Conservation (phyloP, 148 eudicot species). For the Polygonum maritimum region DNA sequence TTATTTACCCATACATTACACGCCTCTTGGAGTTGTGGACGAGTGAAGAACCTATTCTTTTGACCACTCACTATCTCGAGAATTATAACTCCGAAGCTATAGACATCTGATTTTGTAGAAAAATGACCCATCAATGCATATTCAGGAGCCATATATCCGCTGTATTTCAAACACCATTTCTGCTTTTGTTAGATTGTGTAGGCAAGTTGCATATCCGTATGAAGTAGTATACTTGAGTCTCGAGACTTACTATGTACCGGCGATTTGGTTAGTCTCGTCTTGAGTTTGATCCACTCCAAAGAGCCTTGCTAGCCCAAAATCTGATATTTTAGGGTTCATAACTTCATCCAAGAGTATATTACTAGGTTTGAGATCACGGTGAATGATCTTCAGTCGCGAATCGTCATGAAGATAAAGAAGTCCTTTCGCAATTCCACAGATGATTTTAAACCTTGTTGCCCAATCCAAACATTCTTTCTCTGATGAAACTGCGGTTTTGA, state of each 20-base stretch:
- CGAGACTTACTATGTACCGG: not conserved
- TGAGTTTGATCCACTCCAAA: constrained; percentile 10
- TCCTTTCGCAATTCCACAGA: constrained; percentile 5
- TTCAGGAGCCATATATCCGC: constrained; percentile 12
- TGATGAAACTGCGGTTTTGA: not conserved
- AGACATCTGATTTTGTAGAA: constrained; percentile 5
- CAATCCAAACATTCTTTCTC: not conserved
- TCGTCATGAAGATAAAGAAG: constrained; percentile 8
- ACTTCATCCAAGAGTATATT: not conserved
- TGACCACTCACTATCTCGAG: constrained; percentile 11
- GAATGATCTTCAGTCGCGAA: constrained; percentile 9
- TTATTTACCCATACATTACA: too few relatives aligned
- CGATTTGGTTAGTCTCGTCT: not conserved
- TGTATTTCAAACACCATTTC: not conserved
- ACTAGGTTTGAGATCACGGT: not conserved
- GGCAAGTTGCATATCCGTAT: not conserved
- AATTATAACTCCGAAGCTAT: constrained; percentile 10
- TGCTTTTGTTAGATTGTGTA: not conserved
- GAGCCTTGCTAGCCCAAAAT: constrained; percentile 6
- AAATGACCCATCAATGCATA: constrained; percentile 10
- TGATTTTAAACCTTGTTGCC: constrained; percentile 9
- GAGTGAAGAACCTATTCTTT: not conserved
- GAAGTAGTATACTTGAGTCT: too few relatives aligned
- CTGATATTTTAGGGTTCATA: constrained; percentile 1
- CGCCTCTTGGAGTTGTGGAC: constrained; percentile 5